Evolutionary conservation across 805 yeast species (phyloP).

Genomic region (Ogataea ramenticola): DNA sequence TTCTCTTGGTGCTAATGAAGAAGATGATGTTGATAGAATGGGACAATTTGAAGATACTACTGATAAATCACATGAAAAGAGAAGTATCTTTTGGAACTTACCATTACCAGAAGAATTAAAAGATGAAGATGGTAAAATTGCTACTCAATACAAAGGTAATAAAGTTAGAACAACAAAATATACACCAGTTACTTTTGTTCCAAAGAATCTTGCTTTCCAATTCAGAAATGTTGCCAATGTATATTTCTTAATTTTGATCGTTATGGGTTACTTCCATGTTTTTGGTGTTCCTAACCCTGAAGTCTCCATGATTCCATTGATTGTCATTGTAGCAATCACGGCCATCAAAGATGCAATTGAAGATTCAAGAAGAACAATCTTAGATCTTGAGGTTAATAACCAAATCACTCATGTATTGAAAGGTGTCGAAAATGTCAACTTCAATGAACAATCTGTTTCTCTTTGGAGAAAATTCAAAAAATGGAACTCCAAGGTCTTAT

Average conservation of each 20-base stretch:
- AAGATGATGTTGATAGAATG: constrained; percentile 14
- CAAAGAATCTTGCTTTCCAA: constrained; percentile 47
- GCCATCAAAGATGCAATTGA: constrained; percentile 75
- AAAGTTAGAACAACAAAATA: constrained; percentile 59
- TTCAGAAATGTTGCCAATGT: constrained; percentile 53
- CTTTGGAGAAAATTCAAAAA: constrained; percentile 69
- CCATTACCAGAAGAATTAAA: constrained; percentile 35
- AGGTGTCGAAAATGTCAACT: constrained; percentile 54
- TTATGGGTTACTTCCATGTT: constrained; percentile 54
- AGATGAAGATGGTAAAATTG: background rate
- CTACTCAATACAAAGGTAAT: constrained; percentile 37
- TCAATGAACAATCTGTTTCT: constrained; percentile 44
- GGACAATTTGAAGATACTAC: constrained; percentile 17
- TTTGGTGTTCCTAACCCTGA: constrained; percentile 73
- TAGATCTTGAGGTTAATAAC: constrained; percentile 65
- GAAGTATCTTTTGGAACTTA: constrained; percentile 54
- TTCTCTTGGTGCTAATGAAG: background rate
- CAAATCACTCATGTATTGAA: constrained; percentile 49
- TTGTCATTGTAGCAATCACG: constrained; percentile 69
- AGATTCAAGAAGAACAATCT: constrained; percentile 57
- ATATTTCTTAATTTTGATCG: constrained; percentile 49
- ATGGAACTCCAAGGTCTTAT: constrained; percentile 26
- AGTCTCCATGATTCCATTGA: constrained; percentile 71
- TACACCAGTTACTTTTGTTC: constrained; percentile 50
- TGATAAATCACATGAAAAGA: constrained; percentile 11